Base-by-base conservation (phyloP, 768 basidiomycete genomes). In the Russula sp. region DNA sequence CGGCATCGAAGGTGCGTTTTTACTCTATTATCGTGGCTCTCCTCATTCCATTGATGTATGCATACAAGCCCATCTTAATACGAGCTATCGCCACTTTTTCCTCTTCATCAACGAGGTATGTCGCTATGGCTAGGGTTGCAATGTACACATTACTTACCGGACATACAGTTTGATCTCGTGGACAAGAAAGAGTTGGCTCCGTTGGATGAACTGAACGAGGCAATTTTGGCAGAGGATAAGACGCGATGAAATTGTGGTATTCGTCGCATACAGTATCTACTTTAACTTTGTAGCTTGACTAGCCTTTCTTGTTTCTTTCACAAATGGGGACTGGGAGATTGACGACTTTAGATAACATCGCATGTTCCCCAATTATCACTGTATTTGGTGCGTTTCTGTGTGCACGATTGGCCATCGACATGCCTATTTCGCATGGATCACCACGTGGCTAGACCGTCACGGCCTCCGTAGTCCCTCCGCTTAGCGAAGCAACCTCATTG, bases 1-100 rank as follows among this genome's bases (percentile, higher is more conserved):
- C 52, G 95, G 95, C 6, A 98, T 99, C 58, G 97, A 99, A 84
- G 96, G 96, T 96, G 65, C 46, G 79, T 59, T 65, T 30, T 3
- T 50, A 3, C n/a, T 59, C 44, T 0, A 32, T 22, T 20, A 22
- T 50, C 48, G 55, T 56, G 4, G 20, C 20, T 2, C 16, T 58
- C 14, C 26, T 9, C 30, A n/a, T 14, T n/a, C 16, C 30, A 24
- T 8, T 50, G 28, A 51, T 36, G 24, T 46, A 52, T 18, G 54
- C 42, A 49, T 13, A 54, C 51, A 28, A 98, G 97, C 97, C 2
- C 97, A 99, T 73, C 81, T 99, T 69, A 99, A 99, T 74, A 99
- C 97, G 16, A 96, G 94, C 74, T 98, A 99, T 75, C 85, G 92
- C 38, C 97, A 99, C 76, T 99, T 99, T 79, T 92, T 98, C 79